A percentile compares a stretch with the other conserved stretches of the same genome.
Conservation (phyloP, 2,329 filamentous ascomycete species). For the Phialemoniopsis sp. region DNA sequence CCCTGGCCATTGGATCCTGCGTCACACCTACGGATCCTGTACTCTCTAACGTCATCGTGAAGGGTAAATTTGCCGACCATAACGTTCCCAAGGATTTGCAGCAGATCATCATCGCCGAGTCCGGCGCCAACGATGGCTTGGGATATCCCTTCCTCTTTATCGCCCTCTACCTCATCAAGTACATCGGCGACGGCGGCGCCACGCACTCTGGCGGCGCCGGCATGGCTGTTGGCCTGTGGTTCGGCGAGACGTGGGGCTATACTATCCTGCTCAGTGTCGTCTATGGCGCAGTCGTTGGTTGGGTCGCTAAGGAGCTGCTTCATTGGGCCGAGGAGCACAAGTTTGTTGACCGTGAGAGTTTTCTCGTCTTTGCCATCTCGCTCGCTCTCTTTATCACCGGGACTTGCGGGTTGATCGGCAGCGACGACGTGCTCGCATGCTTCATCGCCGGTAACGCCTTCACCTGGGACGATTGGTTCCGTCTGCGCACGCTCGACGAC, state of each 20-base stretch:
- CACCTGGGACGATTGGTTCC: slow-evolving; percentile 93
- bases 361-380: slow-evolving; percentile 81
- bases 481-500: slow-evolving; percentile 82
- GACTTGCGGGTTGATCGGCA: slow-evolving; percentile 82
- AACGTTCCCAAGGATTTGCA: slow-evolving; percentile 81
- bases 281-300: slow-evolving; percentile 76
- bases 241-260: slow-evolving; percentile 82
- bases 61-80: slow-evolving; percentile 88
- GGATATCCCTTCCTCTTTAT: slow-evolving; percentile 88
- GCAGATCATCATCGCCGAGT: slow-evolving; percentile 76
- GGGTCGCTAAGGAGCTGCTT: slow-evolving; percentile 75
- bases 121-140: slow-evolving; percentile 83
- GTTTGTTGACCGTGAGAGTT: slow-evolving; percentile 83
- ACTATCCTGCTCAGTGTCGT: slow-evolving; percentile 73
- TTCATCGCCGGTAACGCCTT: slow-evolving; percentile 91
- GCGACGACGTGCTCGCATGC: slow-evolving; percentile 85
- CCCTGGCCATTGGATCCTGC: slow-evolving; percentile 76
- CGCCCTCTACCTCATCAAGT: slow-evolving; percentile 79
- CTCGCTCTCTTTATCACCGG: slow-evolving; percentile 83
- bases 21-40: slow-evolving; percentile 92
- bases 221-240: slow-evolving; percentile 74
- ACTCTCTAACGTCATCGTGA: slow-evolving; percentile 84
- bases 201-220: slow-evolving; percentile 54
- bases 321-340: slow-evolving; percentile 79
- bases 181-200: slow-evolving; percentile 53